Percentiles rank a stretch among this genome's conserved stretches.
These are phyloP conservation scores for Pythium diclinum DNA, from an alignment of 352 stramenopile genomes.

Conservation along the genomic window DNA sequence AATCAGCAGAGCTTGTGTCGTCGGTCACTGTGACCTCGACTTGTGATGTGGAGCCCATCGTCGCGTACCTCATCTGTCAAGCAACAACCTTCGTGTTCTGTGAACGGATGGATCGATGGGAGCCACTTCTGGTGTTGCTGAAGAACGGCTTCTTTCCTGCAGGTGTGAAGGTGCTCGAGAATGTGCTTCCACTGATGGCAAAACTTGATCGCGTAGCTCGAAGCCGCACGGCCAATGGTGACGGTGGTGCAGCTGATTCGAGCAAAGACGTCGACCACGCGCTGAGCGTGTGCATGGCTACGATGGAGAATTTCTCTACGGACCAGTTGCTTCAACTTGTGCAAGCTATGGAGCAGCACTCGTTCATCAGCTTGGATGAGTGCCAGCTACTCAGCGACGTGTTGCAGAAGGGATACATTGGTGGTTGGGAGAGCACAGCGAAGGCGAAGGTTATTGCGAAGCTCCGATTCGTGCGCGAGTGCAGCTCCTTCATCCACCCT, in stretches of 20 bases:
- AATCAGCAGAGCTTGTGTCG: conserved; percentile 22
- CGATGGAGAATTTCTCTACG: conserved; percentile 63
- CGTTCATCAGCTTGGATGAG: conserved; percentile 78
- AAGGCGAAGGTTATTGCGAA: conserved; percentile 65
- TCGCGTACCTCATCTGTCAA: conserved; percentile 85
- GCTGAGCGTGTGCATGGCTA: conserved; percentile 66
- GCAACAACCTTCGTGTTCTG: conserved; percentile 73
- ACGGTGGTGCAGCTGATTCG: neutral
- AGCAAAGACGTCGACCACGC: conserved; percentile 41
- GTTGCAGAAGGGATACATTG: conserved; percentile 79
- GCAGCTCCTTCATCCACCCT: conserved; percentile 36
- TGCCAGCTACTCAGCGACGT: conserved; percentile 66
- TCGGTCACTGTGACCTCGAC: conserved; percentile 42
- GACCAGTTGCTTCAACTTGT: conserved; percentile 62
- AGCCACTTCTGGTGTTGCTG: conserved; percentile 70
- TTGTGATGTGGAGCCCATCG: conserved; percentile 73
- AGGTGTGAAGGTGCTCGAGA: conserved; percentile 69
- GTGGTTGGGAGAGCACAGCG: conserved; percentile 67
- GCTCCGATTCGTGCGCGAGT: conserved; percentile 72
- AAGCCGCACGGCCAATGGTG: neutral
- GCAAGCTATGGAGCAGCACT: conserved; percentile 55
- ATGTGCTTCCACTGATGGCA: conserved; percentile 64
- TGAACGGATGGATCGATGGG: conserved; percentile 77
- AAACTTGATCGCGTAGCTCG: conserved; percentile 38
- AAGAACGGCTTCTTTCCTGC: conserved; percentile 62